Evolutionary conservation across 495 filamentous ascomycete genomes (phyloP), one percentile per base, ranked within the genome.

Genomic region (Penicillium taxi): DNA sequence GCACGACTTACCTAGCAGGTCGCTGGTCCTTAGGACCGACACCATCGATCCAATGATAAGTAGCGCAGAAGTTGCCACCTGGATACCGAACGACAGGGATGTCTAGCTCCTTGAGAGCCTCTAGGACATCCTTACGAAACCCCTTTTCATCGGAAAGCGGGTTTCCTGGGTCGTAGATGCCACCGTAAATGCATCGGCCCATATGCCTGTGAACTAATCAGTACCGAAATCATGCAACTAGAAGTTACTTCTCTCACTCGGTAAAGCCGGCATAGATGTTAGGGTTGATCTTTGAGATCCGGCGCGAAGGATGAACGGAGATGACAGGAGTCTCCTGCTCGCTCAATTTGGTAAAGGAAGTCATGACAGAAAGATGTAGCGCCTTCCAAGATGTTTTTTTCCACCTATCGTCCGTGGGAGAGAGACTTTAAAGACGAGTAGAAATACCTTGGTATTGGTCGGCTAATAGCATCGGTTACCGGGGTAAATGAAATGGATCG

Each of bases 141-240:
- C 82, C 82, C 50, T 84, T 69, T 37, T 77, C 66, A 43, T 87
- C 84, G 2, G 80, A 77, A n/a, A 85, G 63, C 0, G 74, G 62
- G 52, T 75, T 85, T 9, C 64, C 69, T 2, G 81, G 83, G 41
- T 86, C 83, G 58, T 86, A 87, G 51, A 89, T 82, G 40, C 84
- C 84, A 37, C 83, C 83, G 53, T 89, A 89, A 56, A 89, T 85
- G 61, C 83, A 89, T 27, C 84, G 73, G 28, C 82, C 84, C 81
- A 85, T 86, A 47, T 87, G 82, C 53, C 81, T 84, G 5, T 21
- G 19, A 42, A 27, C 6, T 7, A 20, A 28, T n/a, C 1, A 23
- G 6, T 17, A 18, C 14, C 23, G 4, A 15, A 17, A 7, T 15
- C 15, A 26, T 22, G 20, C 9, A 12, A 9, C 5, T 13, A 2